phyloP scores from a whole-genome alignment of 495 filamentous ascomycete genomes.

The Barbatosphaeria neglecta region DNA sequence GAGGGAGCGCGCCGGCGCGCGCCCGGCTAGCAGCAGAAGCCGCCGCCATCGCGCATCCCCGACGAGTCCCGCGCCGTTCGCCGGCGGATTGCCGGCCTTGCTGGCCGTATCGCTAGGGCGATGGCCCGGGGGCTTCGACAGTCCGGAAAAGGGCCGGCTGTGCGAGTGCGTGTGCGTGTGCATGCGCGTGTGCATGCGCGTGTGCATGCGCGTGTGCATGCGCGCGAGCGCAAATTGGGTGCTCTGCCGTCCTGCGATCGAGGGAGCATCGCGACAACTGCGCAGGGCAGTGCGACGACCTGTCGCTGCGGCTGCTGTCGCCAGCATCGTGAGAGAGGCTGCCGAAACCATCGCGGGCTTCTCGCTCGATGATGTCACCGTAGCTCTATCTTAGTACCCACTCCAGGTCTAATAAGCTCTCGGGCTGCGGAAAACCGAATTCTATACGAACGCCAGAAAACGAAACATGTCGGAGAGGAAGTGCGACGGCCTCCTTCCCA shows the following conservation, averaged over 20 bases:
- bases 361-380: neutral
- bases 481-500: neutral
- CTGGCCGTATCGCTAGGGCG: neutral
- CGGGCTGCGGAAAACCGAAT: no score
- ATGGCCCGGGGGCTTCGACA: neutral
- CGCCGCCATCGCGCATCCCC: neutral
- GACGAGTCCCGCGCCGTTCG: no score
- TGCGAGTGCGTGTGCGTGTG: no score
- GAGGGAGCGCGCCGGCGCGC: conserved; percentile 17
- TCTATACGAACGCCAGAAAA: neutral
- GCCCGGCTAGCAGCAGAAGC: conserved; percentile 3
- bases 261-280: neutral
- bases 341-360: neutral
- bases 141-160: neutral
- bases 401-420: neutral
- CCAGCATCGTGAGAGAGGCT: neutral
- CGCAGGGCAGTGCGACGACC: neutral
- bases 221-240: no score
- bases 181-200: no score
- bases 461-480: neutral
- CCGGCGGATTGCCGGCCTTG: no score
- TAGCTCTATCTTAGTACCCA: neutral
- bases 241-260: neutral
- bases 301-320: neutral
- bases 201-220: no score